Conservation (phyloP, 73 alveolate genomes). For the Blepharisma stoltei region DNA sequence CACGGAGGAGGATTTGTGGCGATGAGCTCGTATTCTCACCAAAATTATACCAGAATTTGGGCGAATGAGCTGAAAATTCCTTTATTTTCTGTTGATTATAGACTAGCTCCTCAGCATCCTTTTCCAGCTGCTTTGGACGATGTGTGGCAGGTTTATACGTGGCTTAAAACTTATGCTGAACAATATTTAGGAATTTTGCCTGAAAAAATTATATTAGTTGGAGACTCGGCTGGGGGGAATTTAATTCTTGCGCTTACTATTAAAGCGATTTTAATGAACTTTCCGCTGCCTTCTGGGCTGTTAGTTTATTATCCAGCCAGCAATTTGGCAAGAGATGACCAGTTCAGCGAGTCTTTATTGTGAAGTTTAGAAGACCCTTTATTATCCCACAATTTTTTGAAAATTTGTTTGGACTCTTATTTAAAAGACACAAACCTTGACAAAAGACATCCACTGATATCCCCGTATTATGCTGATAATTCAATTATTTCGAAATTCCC, state of each 20-base stretch:
- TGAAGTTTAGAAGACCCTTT: slow-evolving; percentile 72
- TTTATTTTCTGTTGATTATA: slow-evolving; percentile 72
- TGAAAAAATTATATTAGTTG: slow-evolving; percentile 62
- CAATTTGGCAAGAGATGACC: slow-evolving; percentile 18
- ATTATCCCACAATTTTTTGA: slow-evolving; percentile 77
- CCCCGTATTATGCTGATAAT: slow-evolving; percentile 48
- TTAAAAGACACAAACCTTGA: slow-evolving; percentile 39
- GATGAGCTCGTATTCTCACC: slow-evolving; percentile 88
- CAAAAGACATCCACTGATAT: slow-evolving; percentile 53
- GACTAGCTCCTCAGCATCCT: slow-evolving; percentile 71
- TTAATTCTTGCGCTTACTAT: slow-evolving; percentile 58
- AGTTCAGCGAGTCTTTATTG: slow-evolving; percentile 57
- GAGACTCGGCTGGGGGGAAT: slow-evolving; percentile 89
- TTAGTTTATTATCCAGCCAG: slow-evolving; percentile 41
- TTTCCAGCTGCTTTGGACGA: slow-evolving; percentile 81
- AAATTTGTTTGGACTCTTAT: slow-evolving; percentile 74
- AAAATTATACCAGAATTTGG: slow-evolving; percentile 86
- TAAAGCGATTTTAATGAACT: slow-evolving; percentile 1
- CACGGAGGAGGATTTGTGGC: slow-evolving; percentile 99
- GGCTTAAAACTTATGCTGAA: slow-evolving; percentile 64
- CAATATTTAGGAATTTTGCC: slow-evolving; percentile 35
- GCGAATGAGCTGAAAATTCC: slow-evolving; percentile 70
- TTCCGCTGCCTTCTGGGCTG: slow-evolving; percentile 31
- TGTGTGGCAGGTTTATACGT: slow-evolving; percentile 78
- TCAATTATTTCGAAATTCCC: slow-evolving; percentile 56